A percentile compares a stretch with the other conserved stretches of the same genome.
Evolutionary conservation across 2,329 filamentous ascomycete genomes (phyloP).

Genomic region (Apiospora kogelbergensis): DNA sequence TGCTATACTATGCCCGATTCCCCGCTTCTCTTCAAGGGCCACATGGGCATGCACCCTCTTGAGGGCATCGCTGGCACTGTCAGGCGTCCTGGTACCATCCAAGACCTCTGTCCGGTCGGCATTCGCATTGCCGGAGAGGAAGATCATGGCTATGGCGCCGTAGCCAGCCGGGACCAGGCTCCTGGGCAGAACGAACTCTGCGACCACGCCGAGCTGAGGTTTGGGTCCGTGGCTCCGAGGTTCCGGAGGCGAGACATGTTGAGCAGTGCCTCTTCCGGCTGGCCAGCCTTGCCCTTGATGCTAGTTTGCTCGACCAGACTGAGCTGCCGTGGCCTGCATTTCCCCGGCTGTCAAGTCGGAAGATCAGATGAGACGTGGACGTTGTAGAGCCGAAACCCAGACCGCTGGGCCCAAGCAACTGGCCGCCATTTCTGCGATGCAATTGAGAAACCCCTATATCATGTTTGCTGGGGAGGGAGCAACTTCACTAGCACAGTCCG

Average conservation of each 20-base stretch:
- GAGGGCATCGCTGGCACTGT: not conserved
- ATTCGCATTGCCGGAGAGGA: slow-evolving; percentile 59
- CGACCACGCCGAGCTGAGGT: slow-evolving; percentile 51
- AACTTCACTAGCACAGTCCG: too few species aligned
- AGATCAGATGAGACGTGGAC: not conserved
- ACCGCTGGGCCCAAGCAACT: too few species aligned
- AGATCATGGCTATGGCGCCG: slow-evolving; percentile 73
- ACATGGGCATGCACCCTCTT: not conserved
- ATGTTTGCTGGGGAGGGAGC: too few species aligned
- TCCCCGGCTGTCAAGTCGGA: not conserved
- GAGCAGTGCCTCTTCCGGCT: slow-evolving; percentile 56
- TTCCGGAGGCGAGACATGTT: slow-evolving; percentile 59
- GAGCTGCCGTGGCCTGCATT: not conserved
- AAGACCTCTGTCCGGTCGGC: slow-evolving; percentile 35
- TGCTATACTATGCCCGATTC: not conserved
- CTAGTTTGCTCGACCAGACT: slow-evolving; percentile 56
- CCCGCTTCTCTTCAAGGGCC: not conserved
- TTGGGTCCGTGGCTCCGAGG: slow-evolving; percentile 58
- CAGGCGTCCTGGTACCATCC: not conserved
- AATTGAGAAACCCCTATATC: too few species aligned
- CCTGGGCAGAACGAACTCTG: slow-evolving; percentile 46
- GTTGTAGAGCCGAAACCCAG: not conserved
- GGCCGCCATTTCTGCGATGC: too few species aligned
- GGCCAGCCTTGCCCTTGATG: slow-evolving; percentile 67
- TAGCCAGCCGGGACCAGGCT: slow-evolving; percentile 57